Evolutionary conservation across 345 rosid genomes (phyloP).

Genomic region (Populus pruinosa): DNA sequence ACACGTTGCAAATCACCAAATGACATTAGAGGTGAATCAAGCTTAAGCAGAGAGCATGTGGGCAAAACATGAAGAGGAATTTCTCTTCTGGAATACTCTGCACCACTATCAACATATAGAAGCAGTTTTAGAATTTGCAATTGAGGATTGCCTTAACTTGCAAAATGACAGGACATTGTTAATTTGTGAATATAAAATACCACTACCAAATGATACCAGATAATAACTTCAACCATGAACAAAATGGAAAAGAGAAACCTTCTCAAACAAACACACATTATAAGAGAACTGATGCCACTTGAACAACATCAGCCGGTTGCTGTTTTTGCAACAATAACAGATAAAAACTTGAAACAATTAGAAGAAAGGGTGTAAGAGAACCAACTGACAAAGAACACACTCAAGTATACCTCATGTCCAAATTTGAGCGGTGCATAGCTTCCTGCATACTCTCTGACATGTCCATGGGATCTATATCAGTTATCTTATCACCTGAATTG

Average conservation of each 20-base stretch:
- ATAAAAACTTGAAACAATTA: too few relatives aligned
- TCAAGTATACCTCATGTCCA: slow-evolving; percentile 80
- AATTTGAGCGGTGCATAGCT: slow-evolving; percentile 90
- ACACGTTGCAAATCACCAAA: slow-evolving; percentile 85
- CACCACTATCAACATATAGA: slow-evolving; percentile 59
- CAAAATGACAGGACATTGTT: background rate
- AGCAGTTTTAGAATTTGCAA: slow-evolving; percentile 22
- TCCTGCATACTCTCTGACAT: slow-evolving; percentile 99
- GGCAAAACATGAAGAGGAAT: slow-evolving; percentile 82
- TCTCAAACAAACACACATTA: background rate
- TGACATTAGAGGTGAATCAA: slow-evolving; percentile 72
- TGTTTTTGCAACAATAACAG: too few relatives aligned
- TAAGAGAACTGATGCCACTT: too few relatives aligned
- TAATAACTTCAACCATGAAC: background rate
- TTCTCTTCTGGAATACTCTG: slow-evolving; percentile 79
- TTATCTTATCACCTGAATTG: slow-evolving; percentile 33
- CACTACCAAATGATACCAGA: background rate
- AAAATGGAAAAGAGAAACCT: background rate
- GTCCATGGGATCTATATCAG: slow-evolving; percentile 81
- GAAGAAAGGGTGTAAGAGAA: background rate
- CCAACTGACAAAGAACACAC: slow-evolving; percentile 26
- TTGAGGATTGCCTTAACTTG: slow-evolving; percentile 1
- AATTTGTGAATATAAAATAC: background rate
- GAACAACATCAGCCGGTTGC: too few relatives aligned
- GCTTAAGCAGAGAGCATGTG: slow-evolving; percentile 58